Percentiles rank a stretch among this genome's conserved stretches.
These are phyloP conservation scores for Ascomycota sp. DNA, from an alignment of 2,329 filamentous ascomycete genomes.

Conservation along the genomic window DNA sequence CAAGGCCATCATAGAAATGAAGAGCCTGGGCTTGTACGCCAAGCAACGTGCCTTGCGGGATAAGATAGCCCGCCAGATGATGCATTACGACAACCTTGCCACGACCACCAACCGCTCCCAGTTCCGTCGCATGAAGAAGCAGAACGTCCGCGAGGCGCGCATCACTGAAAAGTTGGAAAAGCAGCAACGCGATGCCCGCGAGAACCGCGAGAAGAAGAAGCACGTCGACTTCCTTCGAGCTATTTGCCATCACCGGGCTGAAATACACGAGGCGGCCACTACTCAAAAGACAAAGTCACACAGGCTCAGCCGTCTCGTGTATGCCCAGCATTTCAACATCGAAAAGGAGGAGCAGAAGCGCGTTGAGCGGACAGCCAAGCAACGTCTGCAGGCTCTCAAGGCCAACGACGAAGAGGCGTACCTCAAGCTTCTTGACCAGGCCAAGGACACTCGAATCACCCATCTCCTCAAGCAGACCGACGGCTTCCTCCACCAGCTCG, in stretches of 20 bases:
- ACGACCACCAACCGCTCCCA: slow-evolving; percentile 87
- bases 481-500: slow-evolving; percentile 87
- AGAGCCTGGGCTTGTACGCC: slow-evolving; percentile 65
- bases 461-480: slow-evolving; percentile 93
- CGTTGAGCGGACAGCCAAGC: slow-evolving; percentile 90
- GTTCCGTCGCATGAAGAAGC: slow-evolving; percentile 92
- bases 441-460: slow-evolving; percentile 97
- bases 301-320: slow-evolving; percentile 79
- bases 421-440: slow-evolving; percentile 88
- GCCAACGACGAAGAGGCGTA: slow-evolving; percentile 99
- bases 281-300: slow-evolving; percentile 52
- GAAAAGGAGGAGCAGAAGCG: slow-evolving; percentile 99
- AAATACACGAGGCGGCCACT: slow-evolving; percentile 46
- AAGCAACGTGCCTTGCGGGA: slow-evolving; percentile 75
- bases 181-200: slow-evolving; percentile 86
- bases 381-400: slow-evolving; percentile 95
- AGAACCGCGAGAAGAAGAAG: slow-evolving; percentile 94
- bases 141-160: slow-evolving; percentile 78
- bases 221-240: slow-evolving; percentile 78
- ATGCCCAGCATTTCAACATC: slow-evolving; percentile 76
- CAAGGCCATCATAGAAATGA: slow-evolving; percentile 86
- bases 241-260: slow-evolving; percentile 59
- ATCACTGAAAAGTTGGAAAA: slow-evolving; percentile 99
- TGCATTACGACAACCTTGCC: slow-evolving; percentile 83
- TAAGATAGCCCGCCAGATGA: slow-evolving; percentile 74